Evolutionary conservation across 1,284 basidiomycete genomes (phyloP), one percentile per base, ranked within the genome.

Genomic region (Puccinia triticina): DNA sequence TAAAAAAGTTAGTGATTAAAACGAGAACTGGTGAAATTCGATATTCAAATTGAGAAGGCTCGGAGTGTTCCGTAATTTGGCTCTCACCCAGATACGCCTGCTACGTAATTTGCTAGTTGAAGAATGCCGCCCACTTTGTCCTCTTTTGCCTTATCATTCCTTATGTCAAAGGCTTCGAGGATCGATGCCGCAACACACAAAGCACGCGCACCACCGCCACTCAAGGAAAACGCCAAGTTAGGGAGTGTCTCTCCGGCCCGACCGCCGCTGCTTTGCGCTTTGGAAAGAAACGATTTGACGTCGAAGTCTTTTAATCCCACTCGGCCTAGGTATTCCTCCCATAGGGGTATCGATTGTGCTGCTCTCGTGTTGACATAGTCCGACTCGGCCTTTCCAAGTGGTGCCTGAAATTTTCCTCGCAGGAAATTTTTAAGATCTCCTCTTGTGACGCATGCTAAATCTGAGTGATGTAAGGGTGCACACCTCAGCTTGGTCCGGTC

Each of bases 41-140:
- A n/a, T 18, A n/a, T 14, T 23, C 40, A 29, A 55, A 29, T 50
- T 29, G 12, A 37, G n/a, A 71, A 50, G 12, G n/a, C 32, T 53
- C 21, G 34, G 7, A 7, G 16, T 11, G n/a, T 32, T 29, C 18
- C 0, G 16, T 40, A n/a, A 53, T 26, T 23, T 34, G 1, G 7
- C 16, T 73, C 79, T 61, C 57, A 74, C 79, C 79, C 79, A 26
- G 79, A 81, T 46, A 81, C 40, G 18, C 69, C 79, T 48, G 69
- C 57, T 26, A 46, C 71, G 61, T 81, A 81, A 46, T 61, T 81
- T n/a, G 55, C 71, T n/a, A 81, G 55, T 66, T 81, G 79, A 40
- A 81, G 53, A 48, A 81, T 43, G 21, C 79, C 79, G 21, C 69
- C 79, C 10, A 74, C 57, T 46, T 57, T 48, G 21, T 32, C 71